A percentile compares a stretch with the other conserved stretches of the same genome.
Evolutionary conservation across 768 basidiomycete species (phyloP).

Genomic region (Mycena galericulata): DNA sequence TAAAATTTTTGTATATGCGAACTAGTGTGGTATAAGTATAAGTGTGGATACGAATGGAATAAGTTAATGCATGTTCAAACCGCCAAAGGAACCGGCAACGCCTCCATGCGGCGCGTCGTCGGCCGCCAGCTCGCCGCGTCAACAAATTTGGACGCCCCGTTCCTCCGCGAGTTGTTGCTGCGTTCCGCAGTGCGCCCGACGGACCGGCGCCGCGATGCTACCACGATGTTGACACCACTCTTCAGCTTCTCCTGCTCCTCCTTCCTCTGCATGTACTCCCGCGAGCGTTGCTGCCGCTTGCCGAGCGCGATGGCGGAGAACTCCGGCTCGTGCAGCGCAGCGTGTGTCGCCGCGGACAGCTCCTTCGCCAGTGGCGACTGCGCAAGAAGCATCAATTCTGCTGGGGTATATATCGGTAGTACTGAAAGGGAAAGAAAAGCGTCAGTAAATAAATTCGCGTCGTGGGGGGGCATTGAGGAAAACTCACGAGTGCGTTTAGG

Average conservation of each 20-base stretch:
- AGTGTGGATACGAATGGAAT: constrained; percentile 12
- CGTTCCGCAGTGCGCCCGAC: constrained; percentile 17
- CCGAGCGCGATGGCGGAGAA: constrained; percentile 14
- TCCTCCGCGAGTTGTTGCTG: constrained; percentile 1
- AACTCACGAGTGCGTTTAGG: constrained; percentile 18
- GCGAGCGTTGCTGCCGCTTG: constrained; percentile 14
- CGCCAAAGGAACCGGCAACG: constrained; percentile 4
- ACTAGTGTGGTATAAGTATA: neutral
- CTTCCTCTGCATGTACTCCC: constrained; percentile 21
- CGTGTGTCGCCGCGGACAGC: neutral
- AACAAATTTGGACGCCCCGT: constrained; percentile 8
- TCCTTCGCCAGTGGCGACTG: constrained; percentile 20
- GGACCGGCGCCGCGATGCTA: neutral
- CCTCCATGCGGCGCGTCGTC: constrained; percentile 6
- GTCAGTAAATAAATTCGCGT: neutral
- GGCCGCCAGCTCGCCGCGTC: constrained; percentile 26
- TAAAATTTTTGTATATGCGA: no score
- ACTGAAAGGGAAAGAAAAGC: neutral
- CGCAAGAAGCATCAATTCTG: constrained; percentile 18
- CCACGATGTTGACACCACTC: neutral
- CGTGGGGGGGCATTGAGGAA: neutral
- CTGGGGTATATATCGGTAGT: constrained; percentile 28
- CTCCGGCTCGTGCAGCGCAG: constrained; percentile 9
- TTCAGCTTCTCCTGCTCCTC: neutral
- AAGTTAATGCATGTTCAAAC: constrained; percentile 3